Evolutionary conservation across 2,329 filamentous ascomycete genomes (phyloP), one percentile per base, ranked within the genome.

Genomic region (Trichoderma hamatum): DNA sequence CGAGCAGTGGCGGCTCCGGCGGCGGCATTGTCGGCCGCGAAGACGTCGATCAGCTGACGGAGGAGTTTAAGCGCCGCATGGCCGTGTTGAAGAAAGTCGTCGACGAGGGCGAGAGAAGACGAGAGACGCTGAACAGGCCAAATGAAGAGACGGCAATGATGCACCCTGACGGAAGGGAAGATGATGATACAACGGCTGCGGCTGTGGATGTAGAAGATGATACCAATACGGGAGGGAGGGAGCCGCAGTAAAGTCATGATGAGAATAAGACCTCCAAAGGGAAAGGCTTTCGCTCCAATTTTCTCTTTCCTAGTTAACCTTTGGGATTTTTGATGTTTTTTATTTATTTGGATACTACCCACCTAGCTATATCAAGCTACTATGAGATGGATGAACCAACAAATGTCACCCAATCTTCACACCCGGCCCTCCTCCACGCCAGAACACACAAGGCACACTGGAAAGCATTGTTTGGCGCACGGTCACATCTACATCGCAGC

Each of bases 1-100:
- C 74, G 7, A 75, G 78, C 66, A 74, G 78, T 73, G 75, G 39
- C 9, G 39, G 39, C 19, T 78, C 74, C 6, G 75, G 78, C 66
- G 74, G 78, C 73, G 75, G 76, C 61, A 69, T 79, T 70, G 69
- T 77, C 61, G 72, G 71, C 39, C 76, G 78, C 3, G 84, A 87
- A 59, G 84, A 88, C 68, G 85, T 88, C 68, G 79, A 80, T 2
- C 78, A 75, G 3, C 75, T 90, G 51, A 76, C 88, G 2, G 84
- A 85, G 19, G 85, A 88, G 43, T 90, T 90, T 71, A 84, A 87
- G 66, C 82, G 81, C 69, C 82, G 85, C 55, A 88, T 90, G 86
- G 78, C 70, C 3, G 79, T 87, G 24, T 73, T 90, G 71, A 82
- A 82, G 63, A 85, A 80, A 73, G 83, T 89, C 3, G 83, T 88